Conservation (phyloP, 441 rosid genomes). For the Euphorbia corollata region DNA sequence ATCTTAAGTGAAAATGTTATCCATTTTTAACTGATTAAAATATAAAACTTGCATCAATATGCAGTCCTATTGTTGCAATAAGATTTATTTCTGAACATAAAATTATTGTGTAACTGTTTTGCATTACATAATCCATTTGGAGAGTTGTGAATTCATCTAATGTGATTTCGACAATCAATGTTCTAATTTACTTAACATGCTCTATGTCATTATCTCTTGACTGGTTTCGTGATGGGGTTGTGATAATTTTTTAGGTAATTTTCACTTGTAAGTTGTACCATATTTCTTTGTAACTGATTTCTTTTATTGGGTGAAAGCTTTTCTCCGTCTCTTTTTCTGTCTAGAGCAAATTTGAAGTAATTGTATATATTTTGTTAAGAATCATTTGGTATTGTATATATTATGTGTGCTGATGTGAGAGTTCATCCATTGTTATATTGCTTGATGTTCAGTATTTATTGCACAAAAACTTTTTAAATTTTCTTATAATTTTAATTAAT, state of each 20-base stretch:
- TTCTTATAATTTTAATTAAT: too few species aligned
- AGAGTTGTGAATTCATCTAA: too few species aligned
- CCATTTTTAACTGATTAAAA: neutral
- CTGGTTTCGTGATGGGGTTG: neutral
- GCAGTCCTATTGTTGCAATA: neutral
- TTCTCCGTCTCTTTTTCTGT: too few species aligned
- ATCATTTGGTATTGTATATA: neutral
- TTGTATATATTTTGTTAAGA: too few species aligned
- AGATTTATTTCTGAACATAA: neutral
- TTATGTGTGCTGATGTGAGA: too few species aligned
- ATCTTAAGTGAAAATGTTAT: neutral
- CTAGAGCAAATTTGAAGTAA: too few species aligned
- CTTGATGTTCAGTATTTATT: neutral
- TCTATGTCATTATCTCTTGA: neutral
- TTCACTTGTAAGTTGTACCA: neutral
- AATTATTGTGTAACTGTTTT: neutral
- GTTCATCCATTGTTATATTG: neutral
- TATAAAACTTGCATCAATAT: neutral
- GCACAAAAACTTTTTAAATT: too few species aligned
- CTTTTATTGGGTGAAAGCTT: too few species aligned
- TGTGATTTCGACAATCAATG: neutral
- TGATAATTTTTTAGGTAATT: neutral
- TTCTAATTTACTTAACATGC: neutral
- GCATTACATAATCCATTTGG: too few species aligned
- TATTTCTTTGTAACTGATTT: neutral